Conservation (phyloP, 139 green algal species). For the Spirogloea muscicola region DNA sequence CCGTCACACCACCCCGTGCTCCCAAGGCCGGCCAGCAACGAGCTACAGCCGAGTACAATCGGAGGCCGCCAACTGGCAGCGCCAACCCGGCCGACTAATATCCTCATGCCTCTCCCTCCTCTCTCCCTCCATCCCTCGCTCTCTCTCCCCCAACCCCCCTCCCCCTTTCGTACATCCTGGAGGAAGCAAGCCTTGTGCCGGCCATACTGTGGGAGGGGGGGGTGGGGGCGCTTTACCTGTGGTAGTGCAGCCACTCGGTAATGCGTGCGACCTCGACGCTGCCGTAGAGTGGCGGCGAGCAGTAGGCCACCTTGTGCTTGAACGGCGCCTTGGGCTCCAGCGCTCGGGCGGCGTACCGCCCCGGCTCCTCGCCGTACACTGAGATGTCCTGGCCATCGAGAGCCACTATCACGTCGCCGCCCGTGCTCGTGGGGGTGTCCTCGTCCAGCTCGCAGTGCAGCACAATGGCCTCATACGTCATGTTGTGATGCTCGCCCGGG, state of each 20-base stretch:
- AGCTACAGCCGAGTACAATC: no score
- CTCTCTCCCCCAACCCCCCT: no score
- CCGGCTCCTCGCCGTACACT: slow-evolving; percentile 12
- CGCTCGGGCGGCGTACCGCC: not conserved
- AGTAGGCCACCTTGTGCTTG: slow-evolving; percentile 33
- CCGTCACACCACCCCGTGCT: no score
- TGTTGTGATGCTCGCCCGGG: slow-evolving; percentile 31
- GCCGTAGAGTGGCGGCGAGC: slow-evolving; percentile 17
- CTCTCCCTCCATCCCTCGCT: no score
- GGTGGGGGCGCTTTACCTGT: no score
- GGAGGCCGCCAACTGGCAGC: no score
- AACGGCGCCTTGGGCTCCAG: slow-evolving; percentile 19
- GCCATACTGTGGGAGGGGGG: no score
- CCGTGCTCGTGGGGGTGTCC: not conserved
- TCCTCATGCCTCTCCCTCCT: no score
- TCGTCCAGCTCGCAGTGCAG: slow-evolving; percentile 19
- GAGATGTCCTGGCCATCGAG: slow-evolving; percentile 14
- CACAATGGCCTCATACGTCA: slow-evolving; percentile 27
- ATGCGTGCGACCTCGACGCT: slow-evolving; percentile 3
- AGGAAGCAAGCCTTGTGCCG: no score
- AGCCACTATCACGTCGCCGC: not conserved
- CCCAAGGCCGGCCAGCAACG: no score
- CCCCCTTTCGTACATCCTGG: no score
- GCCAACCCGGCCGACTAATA: no score
- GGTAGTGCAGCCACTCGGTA: slow-evolving; percentile 36